These are phyloP conservation scores for Neurospora sp. DNA, from an alignment of 2,329 filamentous ascomycete species.

Conservation along the genomic window DNA sequence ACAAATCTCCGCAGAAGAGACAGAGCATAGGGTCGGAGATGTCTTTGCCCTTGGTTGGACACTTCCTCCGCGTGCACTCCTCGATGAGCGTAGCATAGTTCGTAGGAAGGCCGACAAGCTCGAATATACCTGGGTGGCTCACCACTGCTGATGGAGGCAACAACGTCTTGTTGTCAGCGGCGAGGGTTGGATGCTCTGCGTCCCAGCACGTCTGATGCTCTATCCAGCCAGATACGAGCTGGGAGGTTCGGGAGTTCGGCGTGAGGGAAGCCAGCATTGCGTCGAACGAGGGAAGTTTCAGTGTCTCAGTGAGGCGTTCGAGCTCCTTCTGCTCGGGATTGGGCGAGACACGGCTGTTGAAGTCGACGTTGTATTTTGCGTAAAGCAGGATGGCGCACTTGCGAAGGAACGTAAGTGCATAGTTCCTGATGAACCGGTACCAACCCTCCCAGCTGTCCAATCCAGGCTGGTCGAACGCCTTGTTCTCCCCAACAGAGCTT, in stretches of 20 bases:
- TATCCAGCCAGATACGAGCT: conserved; percentile 62
- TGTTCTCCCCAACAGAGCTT: conserved; percentile 29
- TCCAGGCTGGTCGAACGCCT: conserved; percentile 45
- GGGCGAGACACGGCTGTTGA: conserved; percentile 58
- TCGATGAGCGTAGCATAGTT: conserved; percentile 90
- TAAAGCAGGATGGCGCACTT: conserved; percentile 79
- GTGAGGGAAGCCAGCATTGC: conserved; percentile 61
- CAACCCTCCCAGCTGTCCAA: conserved; percentile 44
- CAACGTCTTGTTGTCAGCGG: conserved; percentile 5
- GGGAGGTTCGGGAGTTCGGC: conserved; percentile 25
- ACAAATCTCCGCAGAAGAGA: conserved; percentile 91
- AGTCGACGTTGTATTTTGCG: conserved; percentile 80
- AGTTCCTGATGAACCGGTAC: conserved; percentile 61
- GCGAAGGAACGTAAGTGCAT: conserved; percentile 81
- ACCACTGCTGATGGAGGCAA: conserved; percentile 36
- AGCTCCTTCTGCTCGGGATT: conserved; percentile 65
- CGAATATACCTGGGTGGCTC: conserved; percentile 85
- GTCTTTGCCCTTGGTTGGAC: conserved; percentile 85
- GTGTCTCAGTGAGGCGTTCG: conserved; percentile 64
- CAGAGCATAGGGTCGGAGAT: conserved; percentile 85
- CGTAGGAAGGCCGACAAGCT: conserved; percentile 83
- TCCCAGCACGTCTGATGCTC: conserved; percentile 44
- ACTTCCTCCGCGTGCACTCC: conserved; percentile 73
- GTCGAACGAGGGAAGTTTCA: conserved; percentile 69
- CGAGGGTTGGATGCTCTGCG: conserved; percentile 11